Percentiles rank a stretch among this genome's conserved stretches.
phyloP scores from a whole-genome alignment of 176 grass and related monocot genomes.

The Phoenix roebelenii region DNA sequence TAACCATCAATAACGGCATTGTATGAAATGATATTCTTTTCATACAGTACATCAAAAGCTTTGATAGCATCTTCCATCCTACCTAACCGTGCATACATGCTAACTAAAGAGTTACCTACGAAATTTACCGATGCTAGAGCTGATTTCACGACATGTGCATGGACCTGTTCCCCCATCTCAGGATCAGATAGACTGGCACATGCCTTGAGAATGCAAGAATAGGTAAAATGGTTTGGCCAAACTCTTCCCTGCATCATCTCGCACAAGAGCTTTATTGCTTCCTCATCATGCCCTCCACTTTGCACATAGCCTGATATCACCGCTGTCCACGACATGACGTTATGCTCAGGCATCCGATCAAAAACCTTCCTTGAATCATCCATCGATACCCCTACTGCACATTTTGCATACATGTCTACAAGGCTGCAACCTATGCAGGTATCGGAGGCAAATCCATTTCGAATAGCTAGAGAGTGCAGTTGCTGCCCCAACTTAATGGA shows the following conservation, averaged over 20 bases:
- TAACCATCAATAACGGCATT: conserved; percentile 21
- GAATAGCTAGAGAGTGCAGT: conserved; percentile 61
- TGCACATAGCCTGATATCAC: conserved; percentile 74
- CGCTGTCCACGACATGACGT: conserved; percentile 73
- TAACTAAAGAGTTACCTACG: conserved; percentile 70
- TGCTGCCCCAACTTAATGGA: conserved; percentile 49
- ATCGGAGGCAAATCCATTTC: conserved; percentile 40
- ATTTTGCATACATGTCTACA: conserved; percentile 76
- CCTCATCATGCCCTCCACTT: conserved; percentile 36
- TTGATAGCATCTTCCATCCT: conserved; percentile 56
- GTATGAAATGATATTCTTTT: conserved; percentile 43
- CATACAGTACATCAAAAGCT: conserved; percentile 44
- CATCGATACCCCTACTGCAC: conserved; percentile 21
- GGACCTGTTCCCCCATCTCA: conserved; percentile 46
- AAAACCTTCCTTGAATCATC: conserved; percentile 50
- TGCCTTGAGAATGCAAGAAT: conserved; percentile 56
- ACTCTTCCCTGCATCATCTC: conserved; percentile 45
- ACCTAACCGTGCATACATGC: conserved; percentile 58
- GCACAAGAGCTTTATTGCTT: conserved; percentile 29
- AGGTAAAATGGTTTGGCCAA: conserved; percentile 70
- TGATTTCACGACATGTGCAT: conserved; percentile 50
- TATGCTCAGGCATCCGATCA: conserved; percentile 29
- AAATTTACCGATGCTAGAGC: conserved; percentile 35
- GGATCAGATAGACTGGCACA: conserved; percentile 57
- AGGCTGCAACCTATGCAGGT: conserved; percentile 63